Conservation (phyloP, 2,329 filamentous ascomycete genomes). For the Colletotrichum tamarilloi region DNA sequence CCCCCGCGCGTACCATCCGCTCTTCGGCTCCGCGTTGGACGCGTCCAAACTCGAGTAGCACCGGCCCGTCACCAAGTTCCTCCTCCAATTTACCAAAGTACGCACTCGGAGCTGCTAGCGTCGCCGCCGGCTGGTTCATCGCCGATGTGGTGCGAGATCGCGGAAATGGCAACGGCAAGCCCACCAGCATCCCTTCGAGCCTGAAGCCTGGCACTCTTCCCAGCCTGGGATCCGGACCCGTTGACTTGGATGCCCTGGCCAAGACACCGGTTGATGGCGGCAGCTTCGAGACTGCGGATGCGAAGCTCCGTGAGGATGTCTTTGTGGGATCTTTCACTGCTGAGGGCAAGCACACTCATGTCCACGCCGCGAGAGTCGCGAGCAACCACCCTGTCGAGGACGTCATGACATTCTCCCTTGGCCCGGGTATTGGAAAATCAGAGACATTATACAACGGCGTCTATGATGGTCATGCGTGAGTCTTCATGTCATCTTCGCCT, state of each 20-base stretch:
- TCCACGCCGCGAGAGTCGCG: conserved; percentile 47
- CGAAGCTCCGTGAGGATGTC: conserved; percentile 44
- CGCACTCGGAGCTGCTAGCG: neutral
- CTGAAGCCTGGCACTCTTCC: conserved; percentile 6
- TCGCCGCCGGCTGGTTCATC: neutral
- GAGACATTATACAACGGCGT: conserved; percentile 51
- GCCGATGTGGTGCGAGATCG: neutral
- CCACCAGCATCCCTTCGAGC: neutral
- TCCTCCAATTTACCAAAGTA: neutral
- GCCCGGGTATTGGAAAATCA: conserved; percentile 42
- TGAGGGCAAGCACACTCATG: conserved; percentile 41
- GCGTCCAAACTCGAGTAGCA: conserved; percentile 9
- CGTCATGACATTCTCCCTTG: conserved; percentile 47
- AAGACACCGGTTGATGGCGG: conserved; percentile 17
- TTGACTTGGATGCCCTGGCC: conserved; percentile 15
- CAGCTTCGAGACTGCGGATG: conserved; percentile 43
- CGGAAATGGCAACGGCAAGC: neutral
- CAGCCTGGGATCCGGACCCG: conserved; percentile 9
- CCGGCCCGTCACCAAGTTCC: neutral
- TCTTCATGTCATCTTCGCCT: neutral
- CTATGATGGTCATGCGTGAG: conserved; percentile 62
- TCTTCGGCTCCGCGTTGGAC: conserved; percentile 12
- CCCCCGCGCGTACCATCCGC: neutral
- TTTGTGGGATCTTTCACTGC: conserved; percentile 41
- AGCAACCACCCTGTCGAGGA: conserved; percentile 51